phyloP scores from a whole-genome alignment of 2,329 filamentous ascomycete species.

The Metarhizium rileyi region DNA sequence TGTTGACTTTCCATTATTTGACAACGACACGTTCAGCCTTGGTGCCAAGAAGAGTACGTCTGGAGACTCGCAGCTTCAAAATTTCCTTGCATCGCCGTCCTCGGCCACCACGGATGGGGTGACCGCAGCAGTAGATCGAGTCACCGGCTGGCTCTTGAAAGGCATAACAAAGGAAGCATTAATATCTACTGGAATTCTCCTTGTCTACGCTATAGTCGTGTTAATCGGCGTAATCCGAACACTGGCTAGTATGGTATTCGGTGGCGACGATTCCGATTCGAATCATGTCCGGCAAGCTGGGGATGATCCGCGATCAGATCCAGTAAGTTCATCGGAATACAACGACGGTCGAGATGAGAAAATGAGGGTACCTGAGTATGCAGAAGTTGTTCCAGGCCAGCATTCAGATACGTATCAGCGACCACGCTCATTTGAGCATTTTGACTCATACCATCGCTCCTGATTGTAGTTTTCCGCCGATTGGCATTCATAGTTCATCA shows the following conservation, averaged over 20 bases:
- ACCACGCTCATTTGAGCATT: neutral
- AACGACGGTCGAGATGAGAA: neutral
- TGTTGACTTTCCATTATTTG: constrained; percentile 67
- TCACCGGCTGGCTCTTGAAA: constrained; percentile 56
- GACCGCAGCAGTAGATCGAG: constrained; percentile 60
- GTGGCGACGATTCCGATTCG: constrained; percentile 44
- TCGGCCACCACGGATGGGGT: constrained; percentile 72
- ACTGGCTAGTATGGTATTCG: constrained; percentile 47
- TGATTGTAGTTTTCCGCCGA: neutral
- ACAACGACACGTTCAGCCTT: constrained; percentile 72
- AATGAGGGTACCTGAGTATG: neutral
- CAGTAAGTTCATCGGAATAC: constrained; percentile 10
- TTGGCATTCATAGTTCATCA: neutral
- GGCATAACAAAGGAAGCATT: constrained; percentile 68
- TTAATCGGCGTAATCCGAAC: constrained; percentile 64
- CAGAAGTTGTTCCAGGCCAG: neutral
- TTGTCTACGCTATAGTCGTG: constrained; percentile 69
- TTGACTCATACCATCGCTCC: neutral
- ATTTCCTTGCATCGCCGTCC: constrained; percentile 70
- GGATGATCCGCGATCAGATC: neutral
- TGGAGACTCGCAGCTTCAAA: constrained; percentile 49
- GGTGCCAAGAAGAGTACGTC: constrained; percentile 56
- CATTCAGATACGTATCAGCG: neutral
- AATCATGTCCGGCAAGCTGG: constrained; percentile 38
- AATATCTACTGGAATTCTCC: constrained; percentile 64